Evolutionary conservation across 176 grass and related monocot genomes (phyloP), one percentile per base, ranked within the genome.

Genomic region (Aechmea fasciata): DNA sequence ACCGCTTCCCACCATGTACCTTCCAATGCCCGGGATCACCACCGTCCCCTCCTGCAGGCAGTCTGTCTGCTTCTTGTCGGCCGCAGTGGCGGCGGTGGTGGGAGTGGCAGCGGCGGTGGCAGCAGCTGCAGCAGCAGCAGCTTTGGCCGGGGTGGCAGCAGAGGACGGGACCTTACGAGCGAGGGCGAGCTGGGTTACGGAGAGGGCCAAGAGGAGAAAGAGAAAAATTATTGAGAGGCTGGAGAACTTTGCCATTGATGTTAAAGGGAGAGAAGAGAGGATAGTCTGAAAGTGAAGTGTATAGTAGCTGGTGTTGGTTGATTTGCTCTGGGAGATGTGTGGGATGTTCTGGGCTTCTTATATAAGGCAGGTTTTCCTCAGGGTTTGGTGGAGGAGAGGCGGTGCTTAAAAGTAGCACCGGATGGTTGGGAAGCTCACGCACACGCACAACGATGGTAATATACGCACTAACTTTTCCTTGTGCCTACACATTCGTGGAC

Each of bases 21-120:
- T 57, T 7, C 72, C 72, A 57, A 74, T n/a, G 0, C 72, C 72
- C 1, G 72, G 72, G 47, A 64, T 11, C 20, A 11, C 13, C 9
- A 17, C 57, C 2, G 57, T 65, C 47, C 48, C 72, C 19, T 77
- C 75, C 1, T 69, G 65, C 4, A 0, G 9, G 24, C n/a, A 5
- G 15, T 10, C 10, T 5, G 65, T 49, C 1, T 13, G 10, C 25
- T 54, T 15, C 15, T 47, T 52, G 48, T 47, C 64, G 10, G 59
- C 11, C 0, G 29, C 10, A 4, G 41, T 2, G 5, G 73, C 50
- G 2, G 28, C 1, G 22, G 22, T 23, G 22, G 22, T 1, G 22
- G 22, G 14, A 10, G 13, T 25, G 5, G 73, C 50, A 3, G 28
- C 1, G 22, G 22, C 1, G 22, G 22, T 1, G 22, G 22, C 1